Evolutionary conservation across 208 protist species (phyloP), one percentile per base, ranked within the genome.

Genomic region (Endotrypanum monterogeii): DNA sequence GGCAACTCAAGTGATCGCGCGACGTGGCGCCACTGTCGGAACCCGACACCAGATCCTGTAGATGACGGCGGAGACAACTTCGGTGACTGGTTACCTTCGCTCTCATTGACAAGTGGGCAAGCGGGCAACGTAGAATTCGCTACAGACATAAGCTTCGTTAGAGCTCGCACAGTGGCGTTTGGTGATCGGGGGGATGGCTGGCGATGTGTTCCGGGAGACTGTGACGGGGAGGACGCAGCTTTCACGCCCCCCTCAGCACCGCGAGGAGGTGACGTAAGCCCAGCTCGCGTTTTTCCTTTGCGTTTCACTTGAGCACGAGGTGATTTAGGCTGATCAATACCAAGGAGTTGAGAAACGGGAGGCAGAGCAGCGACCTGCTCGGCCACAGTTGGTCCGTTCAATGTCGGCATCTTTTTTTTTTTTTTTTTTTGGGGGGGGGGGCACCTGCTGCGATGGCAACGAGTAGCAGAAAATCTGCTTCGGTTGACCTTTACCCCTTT

Each of bases 1-100:
- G 89, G 87, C 9, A 86, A 74, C 25, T 90, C 79, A 23, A 93
- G 80, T 25, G 81, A 89, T n/a, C 82, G 37, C 76, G 84, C 68
- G 4, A 95, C 82, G 18, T 57, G 51, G 35, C 75, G 74, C 88
- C 88, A 95, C 57, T 78, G 76, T 4, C 54, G 70, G 66, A 68
- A 65, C 4, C 65, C 66, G 11, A 51, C 32, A 1, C 54, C 37
- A 32, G 25, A 73, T 18, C 41, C 37, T 14, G 2, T 23, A 35
- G 51, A 0, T 39, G 56, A 51, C 37, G 35, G 51, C 25, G 63
- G 55, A 18, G 57, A 35, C 57, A 57, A 37, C 57, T 44, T 8
- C 4, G 32, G 7, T 58, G 5, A 44, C 39, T 12, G 16, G 7
- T 55, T 2, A 37, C n/a, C 7, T 8, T 30, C 58, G 35, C 18